These are phyloP conservation scores for Penicillium dipodomyicola DNA, from an alignment of 495 filamentous ascomycete species.

Conservation along the genomic window DNA sequence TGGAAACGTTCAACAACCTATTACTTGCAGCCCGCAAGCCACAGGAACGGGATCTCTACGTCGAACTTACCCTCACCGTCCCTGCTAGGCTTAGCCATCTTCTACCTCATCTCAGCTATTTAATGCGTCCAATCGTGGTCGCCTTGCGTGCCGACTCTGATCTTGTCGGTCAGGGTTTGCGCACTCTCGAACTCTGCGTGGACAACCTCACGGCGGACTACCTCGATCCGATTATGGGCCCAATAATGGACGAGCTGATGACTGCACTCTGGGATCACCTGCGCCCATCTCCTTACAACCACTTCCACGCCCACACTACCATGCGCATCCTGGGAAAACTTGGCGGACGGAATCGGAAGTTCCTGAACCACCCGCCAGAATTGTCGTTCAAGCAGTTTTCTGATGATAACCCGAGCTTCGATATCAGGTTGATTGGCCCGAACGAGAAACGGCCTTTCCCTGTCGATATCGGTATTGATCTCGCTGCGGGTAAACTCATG, in stretches of 20 bases:
- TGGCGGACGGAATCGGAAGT: conserved; percentile 91
- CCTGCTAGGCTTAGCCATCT: conserved; percentile 93
- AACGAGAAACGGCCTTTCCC: conserved; percentile 86
- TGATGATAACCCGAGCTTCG: conserved; percentile 81
- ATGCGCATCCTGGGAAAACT: conserved; percentile 98
- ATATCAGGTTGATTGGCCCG: conserved; percentile 84
- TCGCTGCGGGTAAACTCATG: conserved; percentile 81
- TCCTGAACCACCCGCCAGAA: conserved; percentile 80
- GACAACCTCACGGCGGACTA: conserved; percentile 98
- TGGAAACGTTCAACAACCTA: conserved; percentile 94
- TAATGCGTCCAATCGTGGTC: conserved; percentile 96
- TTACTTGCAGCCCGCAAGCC: conserved; percentile 85
- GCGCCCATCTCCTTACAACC: conserved; percentile 86
- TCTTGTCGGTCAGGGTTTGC: conserved; percentile 86
- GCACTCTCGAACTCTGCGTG: conserved; percentile 94
- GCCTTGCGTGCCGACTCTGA: conserved; percentile 89
- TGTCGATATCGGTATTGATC: conserved; percentile 76
- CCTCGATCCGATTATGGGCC: conserved; percentile 97
- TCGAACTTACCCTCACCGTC: conserved; percentile 94
- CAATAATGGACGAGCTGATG: conserved; percentile 98
- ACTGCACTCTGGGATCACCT: conserved; percentile 93
- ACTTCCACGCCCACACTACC: conserved; percentile 95
- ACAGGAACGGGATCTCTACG: conserved; percentile 89
- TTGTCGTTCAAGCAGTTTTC: conserved; percentile 79
- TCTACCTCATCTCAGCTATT: conserved; percentile 90